These are phyloP conservation scores for Salvia splendens DNA, from an alignment of 257 asterid genomes.

Conservation along the genomic window DNA sequence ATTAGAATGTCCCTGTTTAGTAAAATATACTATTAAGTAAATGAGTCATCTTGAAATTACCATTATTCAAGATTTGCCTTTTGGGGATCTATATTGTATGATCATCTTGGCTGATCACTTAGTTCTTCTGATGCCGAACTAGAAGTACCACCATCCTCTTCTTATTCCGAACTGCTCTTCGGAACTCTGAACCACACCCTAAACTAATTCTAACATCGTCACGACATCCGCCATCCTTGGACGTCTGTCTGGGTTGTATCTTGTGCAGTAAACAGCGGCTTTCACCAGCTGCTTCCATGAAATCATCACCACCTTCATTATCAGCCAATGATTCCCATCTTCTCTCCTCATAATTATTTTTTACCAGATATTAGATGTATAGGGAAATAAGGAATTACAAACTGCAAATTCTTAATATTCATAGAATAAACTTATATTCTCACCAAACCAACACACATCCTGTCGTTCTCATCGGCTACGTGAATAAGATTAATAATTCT, in stretches of 20 bases:
- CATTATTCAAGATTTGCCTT: no score
- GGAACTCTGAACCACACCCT: no score
- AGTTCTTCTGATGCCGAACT: no score
- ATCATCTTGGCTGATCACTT: no score
- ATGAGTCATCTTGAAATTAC: no score
- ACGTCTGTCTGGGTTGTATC: not conserved
- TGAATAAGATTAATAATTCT: not conserved
- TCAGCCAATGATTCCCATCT: not conserved
- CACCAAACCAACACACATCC: constrained; percentile 4
- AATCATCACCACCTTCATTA: not conserved
- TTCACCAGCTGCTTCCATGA: not conserved
- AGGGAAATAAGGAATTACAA: no score
- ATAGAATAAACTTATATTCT: not conserved
- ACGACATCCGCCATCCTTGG: constrained; percentile 6
- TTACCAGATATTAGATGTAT: not conserved
- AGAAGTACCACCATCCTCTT: no score
- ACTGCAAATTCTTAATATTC: no score
- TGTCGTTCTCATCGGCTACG: not conserved
- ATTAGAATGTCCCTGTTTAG: no score
- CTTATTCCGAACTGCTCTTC: no score
- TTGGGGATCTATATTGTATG: no score
- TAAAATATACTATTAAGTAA: no score
- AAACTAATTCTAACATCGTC: not conserved
- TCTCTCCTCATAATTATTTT: not conserved
- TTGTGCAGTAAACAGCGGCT: not conserved